phyloP scores from a whole-genome alignment of 805 yeast species.

The Peterozyma xylosa region DNA sequence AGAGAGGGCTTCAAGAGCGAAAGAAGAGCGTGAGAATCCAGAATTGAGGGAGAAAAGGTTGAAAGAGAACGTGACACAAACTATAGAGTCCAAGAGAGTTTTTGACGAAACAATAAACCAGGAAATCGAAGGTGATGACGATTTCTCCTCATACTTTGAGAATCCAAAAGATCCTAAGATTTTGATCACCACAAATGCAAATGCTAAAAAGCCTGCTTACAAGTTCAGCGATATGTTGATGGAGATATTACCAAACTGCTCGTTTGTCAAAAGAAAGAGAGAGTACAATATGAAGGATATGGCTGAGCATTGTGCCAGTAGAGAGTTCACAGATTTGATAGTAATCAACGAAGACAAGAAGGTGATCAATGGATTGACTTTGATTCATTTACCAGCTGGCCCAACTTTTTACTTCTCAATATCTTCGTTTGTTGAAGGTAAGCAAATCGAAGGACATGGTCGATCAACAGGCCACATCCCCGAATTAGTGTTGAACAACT shows the following conservation, averaged over 20 bases:
- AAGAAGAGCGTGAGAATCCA: constrained; percentile 79
- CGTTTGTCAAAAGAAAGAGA: constrained; percentile 80
- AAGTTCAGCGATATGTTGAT: constrained; percentile 82
- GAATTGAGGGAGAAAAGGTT: constrained; percentile 75
- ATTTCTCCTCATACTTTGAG: constrained; percentile 51
- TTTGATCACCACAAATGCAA: constrained; percentile 79
- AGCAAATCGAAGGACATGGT: constrained; percentile 81
- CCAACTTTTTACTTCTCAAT: constrained; percentile 91
- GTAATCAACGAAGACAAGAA: constrained; percentile 94
- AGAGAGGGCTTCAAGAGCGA: constrained; percentile 74
- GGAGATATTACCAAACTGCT: constrained; percentile 78
- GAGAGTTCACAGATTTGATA: constrained; percentile 82
- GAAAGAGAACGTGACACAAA: constrained; percentile 67
- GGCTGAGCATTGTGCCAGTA: constrained; percentile 70
- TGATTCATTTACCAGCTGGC: constrained; percentile 90
- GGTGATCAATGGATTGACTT: constrained; percentile 83
- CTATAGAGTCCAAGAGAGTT: constrained; percentile 78
- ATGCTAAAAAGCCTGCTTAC: constrained; percentile 81
- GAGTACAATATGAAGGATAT: constrained; percentile 83
- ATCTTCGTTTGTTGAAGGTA: constrained; percentile 67
- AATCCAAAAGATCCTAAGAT: constrained; percentile 70
- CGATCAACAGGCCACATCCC: constrained; percentile 86
- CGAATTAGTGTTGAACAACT: constrained; percentile 86
- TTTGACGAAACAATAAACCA: constrained; percentile 73
- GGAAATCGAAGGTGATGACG: constrained; percentile 57